phyloP scores from a whole-genome alignment of 768 basidiomycete genomes.

The Termitomyces sp. region DNA sequence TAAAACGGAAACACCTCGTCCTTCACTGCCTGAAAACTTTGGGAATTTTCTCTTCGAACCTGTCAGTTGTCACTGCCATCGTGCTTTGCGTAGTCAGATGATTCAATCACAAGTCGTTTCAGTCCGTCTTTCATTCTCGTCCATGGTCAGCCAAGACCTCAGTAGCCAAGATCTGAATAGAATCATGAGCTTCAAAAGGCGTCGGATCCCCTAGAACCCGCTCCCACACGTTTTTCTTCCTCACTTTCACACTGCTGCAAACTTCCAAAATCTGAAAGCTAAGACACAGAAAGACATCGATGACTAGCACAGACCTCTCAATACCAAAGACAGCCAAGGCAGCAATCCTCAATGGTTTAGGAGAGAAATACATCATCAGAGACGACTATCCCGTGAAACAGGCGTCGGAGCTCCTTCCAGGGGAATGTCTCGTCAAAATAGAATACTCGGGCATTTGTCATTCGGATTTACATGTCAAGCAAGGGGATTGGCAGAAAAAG shows the following conservation, averaged over 20 bases:
- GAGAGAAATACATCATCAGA: slow-evolving; percentile 28
- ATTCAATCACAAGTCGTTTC: background rate
- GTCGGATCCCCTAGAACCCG: background rate
- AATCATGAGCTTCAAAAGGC: background rate
- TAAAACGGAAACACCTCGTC: no score
- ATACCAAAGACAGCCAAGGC: slow-evolving; percentile 37
- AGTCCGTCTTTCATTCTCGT: background rate
- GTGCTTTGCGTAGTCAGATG: background rate
- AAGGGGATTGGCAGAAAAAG: slow-evolving; percentile 54
- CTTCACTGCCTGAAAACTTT: background rate
- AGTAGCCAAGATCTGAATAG: no score
- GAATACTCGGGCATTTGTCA: slow-evolving; percentile 66
- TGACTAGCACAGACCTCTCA: background rate
- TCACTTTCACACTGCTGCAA: background rate
- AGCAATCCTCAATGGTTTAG: slow-evolving; percentile 30
- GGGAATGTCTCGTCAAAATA: slow-evolving; percentile 70
- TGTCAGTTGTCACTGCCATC: background rate
- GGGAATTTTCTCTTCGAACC: background rate
- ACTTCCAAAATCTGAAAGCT: background rate
- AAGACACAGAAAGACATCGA: background rate
- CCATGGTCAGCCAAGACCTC: background rate
- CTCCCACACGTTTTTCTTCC: no score
- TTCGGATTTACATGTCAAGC: slow-evolving; percentile 68
- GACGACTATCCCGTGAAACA: slow-evolving; percentile 54
- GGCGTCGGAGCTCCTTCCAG: slow-evolving; percentile 51